Evolutionary conservation across 2,329 filamentous ascomycete species (phyloP).

Genomic region (Fusarium brachygibbosum): DNA sequence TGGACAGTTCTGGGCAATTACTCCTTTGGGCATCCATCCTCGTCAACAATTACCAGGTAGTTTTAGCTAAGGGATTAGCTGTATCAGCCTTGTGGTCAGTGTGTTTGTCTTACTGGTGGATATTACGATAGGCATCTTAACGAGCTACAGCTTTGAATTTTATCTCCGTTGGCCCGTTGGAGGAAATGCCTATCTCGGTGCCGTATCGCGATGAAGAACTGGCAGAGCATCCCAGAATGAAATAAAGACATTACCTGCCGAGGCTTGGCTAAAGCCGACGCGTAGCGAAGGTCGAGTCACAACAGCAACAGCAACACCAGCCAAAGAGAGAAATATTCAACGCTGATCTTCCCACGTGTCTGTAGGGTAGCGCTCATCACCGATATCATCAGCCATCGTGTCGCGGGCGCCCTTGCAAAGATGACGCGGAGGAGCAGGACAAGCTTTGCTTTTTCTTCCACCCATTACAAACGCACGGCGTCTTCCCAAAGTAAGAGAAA

Average conservation of each 20-base stretch:
- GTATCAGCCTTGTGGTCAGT: constrained; percentile 14
- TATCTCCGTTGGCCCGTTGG: neutral
- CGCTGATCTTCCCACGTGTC: constrained; percentile 11
- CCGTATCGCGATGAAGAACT: neutral
- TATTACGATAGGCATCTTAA: neutral
- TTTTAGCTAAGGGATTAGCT: constrained; percentile 9
- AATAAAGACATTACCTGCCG: neutral
- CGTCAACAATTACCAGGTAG: neutral
- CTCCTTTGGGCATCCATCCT: neutral
- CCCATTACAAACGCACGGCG: neutral
- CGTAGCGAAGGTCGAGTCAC: neutral
- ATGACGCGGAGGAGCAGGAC: constrained; percentile 2
- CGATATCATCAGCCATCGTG: neutral
- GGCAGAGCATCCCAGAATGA: constrained; percentile 1
- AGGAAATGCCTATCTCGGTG: neutral
- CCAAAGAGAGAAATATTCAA: neutral
- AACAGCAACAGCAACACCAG: neutral
- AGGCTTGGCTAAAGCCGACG: neutral
- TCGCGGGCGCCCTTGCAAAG: constrained; percentile 13
- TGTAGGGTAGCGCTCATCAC: constrained; percentile 8
- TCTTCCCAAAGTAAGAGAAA: neutral
- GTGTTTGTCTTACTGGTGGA: neutral
- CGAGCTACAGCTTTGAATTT: neutral
- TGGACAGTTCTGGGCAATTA: neutral
- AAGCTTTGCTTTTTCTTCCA: neutral